Evolutionary conservation across 2,329 filamentous ascomycete genomes (phyloP), one percentile per base, ranked within the genome.

Genomic region (Cordyceps pruinosa): DNA sequence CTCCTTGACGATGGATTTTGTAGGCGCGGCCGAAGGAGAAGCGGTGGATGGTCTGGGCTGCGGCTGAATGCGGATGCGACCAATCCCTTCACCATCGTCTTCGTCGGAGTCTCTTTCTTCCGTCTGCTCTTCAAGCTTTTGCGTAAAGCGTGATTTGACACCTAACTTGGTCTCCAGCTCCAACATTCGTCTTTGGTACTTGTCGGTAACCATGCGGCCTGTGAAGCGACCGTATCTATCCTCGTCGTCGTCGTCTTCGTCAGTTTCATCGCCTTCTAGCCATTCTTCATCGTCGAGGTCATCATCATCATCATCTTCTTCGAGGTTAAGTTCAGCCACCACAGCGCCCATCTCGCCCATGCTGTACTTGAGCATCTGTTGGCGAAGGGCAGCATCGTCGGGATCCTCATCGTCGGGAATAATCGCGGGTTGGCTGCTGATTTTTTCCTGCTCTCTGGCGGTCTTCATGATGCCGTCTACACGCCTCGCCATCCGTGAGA

Each of bases 301-400:
- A 37, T 72, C 72, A 9, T 81, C 77, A n/a, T 84, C 78, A 2
- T 76, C 78, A 13, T 77, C 76, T 2, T 92, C 86, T 61, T 96
- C 90, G 2, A 97, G 72, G 58, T 95, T 84, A 46, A 99, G 81
- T 72, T 97, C 91, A 17, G 94, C 94, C 17, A 99, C 94, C 3
- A 99, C 89, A 37, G 90, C 85, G 4, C 91, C 90, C 58, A 99
- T 86, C 70, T 97, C 93, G 45, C 87, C 86, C 71, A 96, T 79
- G 60, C 89, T 87, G 68, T 97, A 99, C 61, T 89, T 81, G 8
- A 97, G 78, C 92, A 99, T 97, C 66, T 97, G 86, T 58, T 86
- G 83, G 6, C 94, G 86, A 25, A 96, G 72, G 32, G 81, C 81
- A 4, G 90, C 88, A 61, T 97, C 93, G 62, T 96, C 91, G 13